Evolutionary conservation across 805 yeast species (phyloP).

Genomic region (Nadsonia fulvescens): DNA sequence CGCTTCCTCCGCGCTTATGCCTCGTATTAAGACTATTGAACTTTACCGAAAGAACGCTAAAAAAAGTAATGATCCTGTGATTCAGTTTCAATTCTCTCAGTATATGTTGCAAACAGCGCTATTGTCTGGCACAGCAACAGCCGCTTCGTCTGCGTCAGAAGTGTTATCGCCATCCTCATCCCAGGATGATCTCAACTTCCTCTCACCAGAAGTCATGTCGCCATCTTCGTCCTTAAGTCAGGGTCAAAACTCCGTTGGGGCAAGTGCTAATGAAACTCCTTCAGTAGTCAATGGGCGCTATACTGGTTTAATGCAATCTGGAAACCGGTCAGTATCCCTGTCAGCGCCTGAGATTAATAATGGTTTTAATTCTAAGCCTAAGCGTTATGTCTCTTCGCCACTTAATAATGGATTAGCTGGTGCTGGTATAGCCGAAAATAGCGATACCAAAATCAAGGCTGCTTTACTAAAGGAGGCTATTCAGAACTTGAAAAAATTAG

Average conservation of each 20-base stretch:
- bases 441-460: conserved; percentile 22
- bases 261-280: too few relatives aligned
- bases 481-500: conserved; percentile 44
- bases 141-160: conserved; percentile 3
- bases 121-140: conserved; percentile 11
- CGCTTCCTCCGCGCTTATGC: conserved; percentile 27
- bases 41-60: conserved; percentile 74
- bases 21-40: conserved; percentile 70
- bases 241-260: conserved; percentile 1
- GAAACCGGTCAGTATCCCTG: too few relatives aligned
- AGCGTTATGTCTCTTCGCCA: too few relatives aligned
- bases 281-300: too few relatives aligned
- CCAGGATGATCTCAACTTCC: conserved; percentile 3
- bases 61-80: conserved; percentile 66
- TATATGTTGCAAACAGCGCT: conserved; percentile 76
- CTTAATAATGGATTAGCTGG: too few relatives aligned
- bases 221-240: neutral
- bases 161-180: conserved; percentile 3
- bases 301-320: too few relatives aligned
- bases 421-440: conserved; percentile 1
- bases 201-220: neutral
- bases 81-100: conserved; percentile 82
- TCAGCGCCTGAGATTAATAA: too few relatives aligned
- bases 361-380: too few relatives aligned
- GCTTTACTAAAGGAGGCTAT: conserved; percentile 64